These are phyloP conservation scores for Monilinia fructigena DNA, from an alignment of 2,329 filamentous ascomycete genomes.

Conservation along the genomic window DNA sequence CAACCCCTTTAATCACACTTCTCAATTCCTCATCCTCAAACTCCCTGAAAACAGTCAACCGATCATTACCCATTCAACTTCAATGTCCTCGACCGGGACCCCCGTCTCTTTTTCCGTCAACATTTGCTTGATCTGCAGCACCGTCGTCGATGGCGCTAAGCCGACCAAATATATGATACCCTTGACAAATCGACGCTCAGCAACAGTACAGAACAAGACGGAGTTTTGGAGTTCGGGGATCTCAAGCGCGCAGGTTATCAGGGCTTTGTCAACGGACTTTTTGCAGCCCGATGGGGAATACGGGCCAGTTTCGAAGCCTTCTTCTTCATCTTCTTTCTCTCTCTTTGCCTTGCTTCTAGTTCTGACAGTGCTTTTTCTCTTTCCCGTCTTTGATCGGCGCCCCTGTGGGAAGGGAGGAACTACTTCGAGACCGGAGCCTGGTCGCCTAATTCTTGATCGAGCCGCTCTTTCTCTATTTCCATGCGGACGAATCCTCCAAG, in stretches of 20 bases:
- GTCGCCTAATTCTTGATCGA: neutral
- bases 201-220: neutral
- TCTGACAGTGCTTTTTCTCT: neutral
- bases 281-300: neutral
- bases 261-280: neutral
- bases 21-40: constrained; percentile 9
- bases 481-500: neutral
- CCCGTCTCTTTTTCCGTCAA: neutral
- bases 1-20: neutral
- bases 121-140: neutral
- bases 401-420: too few relatives aligned
- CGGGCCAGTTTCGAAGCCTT: neutral
- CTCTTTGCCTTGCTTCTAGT: neutral
- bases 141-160: neutral
- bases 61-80: neutral
- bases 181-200: neutral
- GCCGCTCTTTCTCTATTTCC: neutral
- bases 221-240: neutral
- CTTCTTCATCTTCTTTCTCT: neutral
- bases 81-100: neutral
- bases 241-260: neutral
- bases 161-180: neutral
- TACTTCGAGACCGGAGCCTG: too few relatives aligned
- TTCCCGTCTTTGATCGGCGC: too few relatives aligned
- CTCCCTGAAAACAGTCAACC: neutral